Conservation (phyloP, 176 grass and related monocot genomes). For the Triticum turgidum region DNA sequence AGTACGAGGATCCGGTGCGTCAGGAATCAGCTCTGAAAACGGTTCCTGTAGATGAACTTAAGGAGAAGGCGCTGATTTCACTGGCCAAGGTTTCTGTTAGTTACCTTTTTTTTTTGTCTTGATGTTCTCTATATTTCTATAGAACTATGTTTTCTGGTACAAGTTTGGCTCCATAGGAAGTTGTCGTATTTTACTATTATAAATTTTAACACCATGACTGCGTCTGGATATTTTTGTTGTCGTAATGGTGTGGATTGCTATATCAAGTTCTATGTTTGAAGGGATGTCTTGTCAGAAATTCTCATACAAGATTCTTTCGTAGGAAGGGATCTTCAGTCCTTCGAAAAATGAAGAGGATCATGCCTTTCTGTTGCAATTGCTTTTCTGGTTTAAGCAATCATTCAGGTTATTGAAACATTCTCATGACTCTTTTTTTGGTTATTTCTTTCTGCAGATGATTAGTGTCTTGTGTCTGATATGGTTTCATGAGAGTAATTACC, state of each 20-base stretch:
- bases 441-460: conserved; percentile 12
- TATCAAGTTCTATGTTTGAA: conserved; percentile 36
- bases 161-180: conserved; percentile 22
- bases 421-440: conserved; percentile 21
- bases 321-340: conserved; percentile 86
- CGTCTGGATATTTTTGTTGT: not conserved
- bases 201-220: not conserved
- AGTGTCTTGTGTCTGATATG: not conserved
- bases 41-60: conserved; percentile 71
- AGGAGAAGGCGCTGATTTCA: conserved; percentile 84
- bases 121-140: conserved; percentile 9
- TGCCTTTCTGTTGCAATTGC: conserved; percentile 84
- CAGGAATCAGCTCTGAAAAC: conserved; percentile 77
- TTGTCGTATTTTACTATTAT: conserved; percentile 22
- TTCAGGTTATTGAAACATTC: conserved; percentile 73
- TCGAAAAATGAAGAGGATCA: conserved; percentile 86
- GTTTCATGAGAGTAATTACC: not conserved
- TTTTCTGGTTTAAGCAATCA: conserved; percentile 99
- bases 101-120: not conserved
- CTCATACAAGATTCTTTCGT: conserved; percentile 48
- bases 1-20: conserved; percentile 76
- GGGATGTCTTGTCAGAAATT: conserved; percentile 18
- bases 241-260: conserved; percentile 13
- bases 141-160: not conserved
- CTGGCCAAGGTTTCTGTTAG: conserved; percentile 71